Conservation (phyloP, 768 basidiomycete species). For the Hirschioporus abietinus region DNA sequence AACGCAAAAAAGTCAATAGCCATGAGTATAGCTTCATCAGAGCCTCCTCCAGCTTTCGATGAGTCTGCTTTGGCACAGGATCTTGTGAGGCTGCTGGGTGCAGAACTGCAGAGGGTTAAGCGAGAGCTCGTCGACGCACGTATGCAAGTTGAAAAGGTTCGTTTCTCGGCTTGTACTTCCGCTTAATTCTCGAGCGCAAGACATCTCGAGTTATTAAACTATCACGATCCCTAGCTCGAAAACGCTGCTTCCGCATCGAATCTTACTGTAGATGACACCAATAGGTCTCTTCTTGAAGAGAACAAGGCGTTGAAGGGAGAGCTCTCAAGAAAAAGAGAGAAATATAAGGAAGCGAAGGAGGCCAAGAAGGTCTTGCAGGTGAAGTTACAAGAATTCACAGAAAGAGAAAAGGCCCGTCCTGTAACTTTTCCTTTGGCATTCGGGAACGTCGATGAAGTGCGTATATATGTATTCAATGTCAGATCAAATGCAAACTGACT, state of each 20-base stretch:
- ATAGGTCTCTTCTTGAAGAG: background rate
- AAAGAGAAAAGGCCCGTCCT: background rate
- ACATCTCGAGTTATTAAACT: background rate
- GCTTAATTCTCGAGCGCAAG: background rate
- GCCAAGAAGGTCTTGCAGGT: background rate
- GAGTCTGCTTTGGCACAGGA: background rate
- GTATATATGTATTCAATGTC: background rate
- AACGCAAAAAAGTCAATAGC: background rate
- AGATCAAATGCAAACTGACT: background rate
- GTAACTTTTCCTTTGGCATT: background rate
- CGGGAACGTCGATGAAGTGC: background rate
- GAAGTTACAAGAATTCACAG: background rate
- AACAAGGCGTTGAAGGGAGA: background rate
- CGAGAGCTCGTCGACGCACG: background rate
- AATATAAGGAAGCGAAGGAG: background rate
- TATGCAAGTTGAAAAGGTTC: background rate
- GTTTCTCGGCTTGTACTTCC: background rate
- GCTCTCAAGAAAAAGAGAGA: background rate
- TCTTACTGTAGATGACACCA: background rate
- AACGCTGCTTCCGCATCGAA: background rate
- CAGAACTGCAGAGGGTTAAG: background rate
- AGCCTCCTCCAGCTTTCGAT: background rate
- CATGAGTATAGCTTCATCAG: background rate
- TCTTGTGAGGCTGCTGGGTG: background rate
- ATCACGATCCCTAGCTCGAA: background rate